Evolutionary conservation across 345 rosid genomes (phyloP).

Genomic region (Hibiscus trionum): DNA sequence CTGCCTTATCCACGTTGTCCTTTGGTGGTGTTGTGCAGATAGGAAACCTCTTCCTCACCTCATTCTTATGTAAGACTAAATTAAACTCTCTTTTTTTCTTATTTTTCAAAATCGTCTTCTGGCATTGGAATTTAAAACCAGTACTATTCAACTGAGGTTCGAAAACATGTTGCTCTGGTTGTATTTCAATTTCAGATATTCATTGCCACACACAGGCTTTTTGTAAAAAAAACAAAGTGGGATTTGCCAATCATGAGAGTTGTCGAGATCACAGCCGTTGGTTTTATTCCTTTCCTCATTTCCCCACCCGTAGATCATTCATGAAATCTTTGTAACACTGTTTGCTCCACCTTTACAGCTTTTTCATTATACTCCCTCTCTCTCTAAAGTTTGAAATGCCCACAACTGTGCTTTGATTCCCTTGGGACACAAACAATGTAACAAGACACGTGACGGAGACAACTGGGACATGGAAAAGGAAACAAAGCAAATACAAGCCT

Average conservation of each 20-base stretch:
- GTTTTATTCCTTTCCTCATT: background rate
- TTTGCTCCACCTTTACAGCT: slow-evolving; percentile 9
- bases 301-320: slow-evolving; percentile 2
- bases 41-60: background rate
- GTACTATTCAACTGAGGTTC: background rate
- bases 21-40: background rate
- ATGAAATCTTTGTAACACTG: background rate
- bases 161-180: background rate
- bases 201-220: background rate
- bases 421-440: background rate
- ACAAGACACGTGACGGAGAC: background rate
- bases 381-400: background rate
- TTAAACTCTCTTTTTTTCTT: background rate
- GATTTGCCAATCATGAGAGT: slow-evolving; percentile 1
- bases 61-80: background rate
- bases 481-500: background rate
- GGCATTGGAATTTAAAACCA: too few relatives aligned
- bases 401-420: background rate
- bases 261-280: background rate
- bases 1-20: background rate
- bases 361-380: background rate
- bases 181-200: background rate
- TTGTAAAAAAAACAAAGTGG: background rate
- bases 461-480: background rate
- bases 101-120: background rate